phyloP scores from a whole-genome alignment of 495 filamentous ascomycete genomes.

The Penicillium crystallinum region DNA sequence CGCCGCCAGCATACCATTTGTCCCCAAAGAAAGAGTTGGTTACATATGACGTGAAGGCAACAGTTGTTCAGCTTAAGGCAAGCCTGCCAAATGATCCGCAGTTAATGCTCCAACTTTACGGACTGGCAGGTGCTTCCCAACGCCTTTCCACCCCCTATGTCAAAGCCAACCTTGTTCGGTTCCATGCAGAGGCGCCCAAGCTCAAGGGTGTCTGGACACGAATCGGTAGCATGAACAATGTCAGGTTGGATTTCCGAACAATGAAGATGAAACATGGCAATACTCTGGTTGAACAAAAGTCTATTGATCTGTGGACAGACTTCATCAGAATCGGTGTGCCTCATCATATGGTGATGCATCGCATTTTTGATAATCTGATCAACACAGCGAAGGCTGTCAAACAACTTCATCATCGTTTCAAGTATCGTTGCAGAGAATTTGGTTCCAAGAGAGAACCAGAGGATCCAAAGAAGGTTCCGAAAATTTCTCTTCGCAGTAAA shows the following conservation, averaged over 20 bases:
- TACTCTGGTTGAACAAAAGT: conserved; percentile 63
- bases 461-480: conserved; percentile 78
- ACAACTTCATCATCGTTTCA: conserved; percentile 87
- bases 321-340: conserved; percentile 85
- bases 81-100: conserved; percentile 80
- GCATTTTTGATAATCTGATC: conserved; percentile 85
- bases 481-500: conserved; percentile 73
- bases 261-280: conserved; percentile 60
- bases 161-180: conserved; percentile 64
- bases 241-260: conserved; percentile 74
- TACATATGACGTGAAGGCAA: conserved; percentile 71
- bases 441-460: conserved; percentile 77
- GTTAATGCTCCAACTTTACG: conserved; percentile 84
- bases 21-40: conserved; percentile 58
- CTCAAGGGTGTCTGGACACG: conserved; percentile 79
- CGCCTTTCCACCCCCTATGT: conserved; percentile 78
- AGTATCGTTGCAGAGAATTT: conserved; percentile 80
- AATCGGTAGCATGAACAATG: conserved; percentile 72
- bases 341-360: conserved; percentile 88
- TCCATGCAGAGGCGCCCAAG: conserved; percentile 82
- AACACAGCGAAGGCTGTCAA: conserved; percentile 82
- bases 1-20: conserved; percentile 24
- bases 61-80: conserved; percentile 81
- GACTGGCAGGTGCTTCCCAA: conserved; percentile 74
- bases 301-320: conserved; percentile 78